A percentile compares a stretch with the other conserved stretches of the same genome.
These are phyloP conservation scores for Ambrosiella cleistominuta DNA, from an alignment of 2,329 filamentous ascomycete species.

Conservation along the genomic window DNA sequence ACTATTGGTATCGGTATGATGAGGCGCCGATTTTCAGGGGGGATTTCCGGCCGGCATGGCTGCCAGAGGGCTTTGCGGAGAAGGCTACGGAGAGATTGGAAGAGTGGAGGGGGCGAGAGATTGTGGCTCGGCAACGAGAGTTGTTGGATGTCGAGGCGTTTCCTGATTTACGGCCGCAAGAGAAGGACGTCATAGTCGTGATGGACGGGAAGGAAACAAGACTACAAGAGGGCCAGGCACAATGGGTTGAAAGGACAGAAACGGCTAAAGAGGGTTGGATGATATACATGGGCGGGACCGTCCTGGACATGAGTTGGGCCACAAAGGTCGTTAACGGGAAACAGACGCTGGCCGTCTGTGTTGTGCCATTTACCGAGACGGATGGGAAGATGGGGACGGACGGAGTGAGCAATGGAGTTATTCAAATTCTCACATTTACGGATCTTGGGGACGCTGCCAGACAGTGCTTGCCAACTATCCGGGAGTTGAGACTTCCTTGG, in stretches of 20 bases:
- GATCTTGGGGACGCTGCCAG: constrained; percentile 17
- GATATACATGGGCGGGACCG: constrained; percentile 35
- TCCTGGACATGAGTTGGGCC: constrained; percentile 36
- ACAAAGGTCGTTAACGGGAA: constrained; percentile 19
- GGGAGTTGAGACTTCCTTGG: constrained; percentile 31
- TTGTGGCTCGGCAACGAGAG: neutral
- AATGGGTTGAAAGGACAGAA: neutral
- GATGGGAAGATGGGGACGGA: constrained; percentile 28
- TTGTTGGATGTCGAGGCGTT: constrained; percentile 17
- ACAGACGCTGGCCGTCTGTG: constrained; percentile 34
- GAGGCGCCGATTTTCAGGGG: constrained; percentile 15
- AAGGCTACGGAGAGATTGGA: constrained; percentile 8
- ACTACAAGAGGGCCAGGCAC: constrained; percentile 16
- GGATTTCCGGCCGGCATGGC: constrained; percentile 14
- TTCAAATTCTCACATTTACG: constrained; percentile 36
- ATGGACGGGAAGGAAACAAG: constrained; percentile 19
- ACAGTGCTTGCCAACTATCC: constrained; percentile 23
- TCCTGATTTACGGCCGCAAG: constrained; percentile 17
- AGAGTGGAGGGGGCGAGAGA: constrained; percentile 7
- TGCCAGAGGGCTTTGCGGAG: constrained; percentile 12
- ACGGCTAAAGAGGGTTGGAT: constrained; percentile 29
- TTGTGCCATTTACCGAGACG: constrained; percentile 26
- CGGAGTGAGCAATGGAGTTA: constrained; percentile 26
- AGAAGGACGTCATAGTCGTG: constrained; percentile 18
- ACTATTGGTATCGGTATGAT: constrained; percentile 20